phyloP scores from a whole-genome alignment of 2,329 filamentous ascomycete genomes.

The Ophiosphaerella korrae region DNA sequence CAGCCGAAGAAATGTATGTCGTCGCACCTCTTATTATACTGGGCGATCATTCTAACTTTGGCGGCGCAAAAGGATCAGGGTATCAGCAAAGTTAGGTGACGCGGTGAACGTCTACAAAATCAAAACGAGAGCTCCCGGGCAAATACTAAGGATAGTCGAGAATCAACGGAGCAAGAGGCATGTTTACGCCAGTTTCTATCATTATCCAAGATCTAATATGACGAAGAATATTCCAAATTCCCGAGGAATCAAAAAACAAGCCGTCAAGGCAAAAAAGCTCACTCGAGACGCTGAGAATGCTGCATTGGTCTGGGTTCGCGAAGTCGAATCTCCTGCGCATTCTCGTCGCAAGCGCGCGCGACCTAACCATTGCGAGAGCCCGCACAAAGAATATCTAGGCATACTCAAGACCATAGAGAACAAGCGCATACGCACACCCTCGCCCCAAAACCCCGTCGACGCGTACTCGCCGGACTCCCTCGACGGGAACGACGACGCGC shows the following conservation, averaged over 20 bases:
- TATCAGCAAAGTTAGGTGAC: neutral
- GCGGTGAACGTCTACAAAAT: too few species aligned
- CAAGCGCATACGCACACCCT: conserved; percentile 20
- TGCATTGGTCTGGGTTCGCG: conserved; percentile 14
- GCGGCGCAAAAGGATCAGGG: too few species aligned
- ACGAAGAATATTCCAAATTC: too few species aligned
- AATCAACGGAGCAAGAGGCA: too few species aligned
- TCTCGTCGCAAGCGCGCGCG: conserved; percentile 15
- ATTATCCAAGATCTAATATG: too few species aligned
- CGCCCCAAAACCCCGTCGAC: conserved; percentile 13
- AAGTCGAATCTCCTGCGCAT: conserved; percentile 14
- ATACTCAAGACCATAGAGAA: conserved; percentile 13
- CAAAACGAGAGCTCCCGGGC: too few species aligned
- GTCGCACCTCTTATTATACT: too few species aligned
- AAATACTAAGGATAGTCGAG: too few species aligned
- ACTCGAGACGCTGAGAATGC: neutral
- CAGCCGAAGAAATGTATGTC: neutral
- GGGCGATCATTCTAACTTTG: too few species aligned
- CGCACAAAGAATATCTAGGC: conserved; percentile 2
- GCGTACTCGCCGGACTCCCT: conserved; percentile 7
- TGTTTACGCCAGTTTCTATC: too few species aligned
- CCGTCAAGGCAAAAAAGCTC: too few species aligned
- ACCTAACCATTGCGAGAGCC: conserved; percentile 11
- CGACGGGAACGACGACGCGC: neutral
- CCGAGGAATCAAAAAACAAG: too few species aligned